Base-by-base conservation (phyloP, 129 eudicot species). In the Gnaphalium uliginosum region DNA sequence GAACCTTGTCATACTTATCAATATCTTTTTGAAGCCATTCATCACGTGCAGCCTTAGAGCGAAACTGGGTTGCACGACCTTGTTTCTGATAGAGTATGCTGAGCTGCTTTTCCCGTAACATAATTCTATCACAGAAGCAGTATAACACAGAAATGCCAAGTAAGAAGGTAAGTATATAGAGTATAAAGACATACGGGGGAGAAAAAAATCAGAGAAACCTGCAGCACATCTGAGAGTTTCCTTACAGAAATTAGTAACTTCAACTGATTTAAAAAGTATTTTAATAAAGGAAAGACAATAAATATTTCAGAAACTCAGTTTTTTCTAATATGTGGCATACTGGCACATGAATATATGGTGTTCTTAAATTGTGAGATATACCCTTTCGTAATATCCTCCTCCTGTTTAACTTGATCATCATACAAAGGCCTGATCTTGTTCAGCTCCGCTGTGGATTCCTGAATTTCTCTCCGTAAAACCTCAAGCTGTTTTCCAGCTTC, bases 11-110 rank as follows among this genome's bases (percentile, higher is more conserved):
- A 25, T 87, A 90, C 79, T 95, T 95, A 78, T 86, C 91, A 69
- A 95, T 91, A 86, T 91, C 99, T 81, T 78, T 91, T 68, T 87
- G 88, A 56, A 95, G 97, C 99, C 99, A 95, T 76, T 85, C 79
- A 76, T 95, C 97, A 76, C 97, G 99, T 71, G 92, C 96, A 82
- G 92, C 96, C 86, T 89, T 91, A 75, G 81, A 81, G 39, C 90
- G 77, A 77, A 95, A 95, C 84, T 95, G 99, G 29, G 99, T 89
- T 24, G 99, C 96, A 76, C 99, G 94, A 21, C 97, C 99, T 83
- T 89, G 96, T 78, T 95, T 95, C 79, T 91, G 99, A 78, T 95
- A 95, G 59, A 95, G 94, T 80, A 95, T 82, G 88, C 97, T 95
- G 30, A 95, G 99, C 87, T 88, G 86, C 85, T 91, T 91, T 81